Evolutionary conservation across 2,329 filamentous ascomycete species (phyloP), one percentile per base, ranked within the genome.

Genomic region (Gaeumannomyces sp.): DNA sequence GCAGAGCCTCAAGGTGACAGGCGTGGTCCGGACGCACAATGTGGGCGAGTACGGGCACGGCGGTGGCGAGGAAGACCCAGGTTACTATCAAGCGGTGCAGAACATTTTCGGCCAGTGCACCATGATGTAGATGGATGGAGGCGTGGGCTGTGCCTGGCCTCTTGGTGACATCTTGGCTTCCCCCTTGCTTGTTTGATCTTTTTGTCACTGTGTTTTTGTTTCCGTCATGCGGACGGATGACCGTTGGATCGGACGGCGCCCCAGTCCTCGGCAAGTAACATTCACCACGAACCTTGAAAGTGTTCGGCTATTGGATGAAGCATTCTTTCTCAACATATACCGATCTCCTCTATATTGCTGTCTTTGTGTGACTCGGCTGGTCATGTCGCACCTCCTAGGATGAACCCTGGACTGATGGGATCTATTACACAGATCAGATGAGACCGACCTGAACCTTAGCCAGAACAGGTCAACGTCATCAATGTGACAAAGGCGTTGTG

Each of bases 1-100:
- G 69, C 94, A 98, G 77, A 87, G 80, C 61, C 81, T 99, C 64
- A 90, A 84, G 67, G 83, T 97, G 11, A 88, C 84, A 27, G 95
- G 95, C 0, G 78, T 91, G 27, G 86, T 90, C 70, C 84, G 89
- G 70, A 88, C 81, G 69, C 82, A 85, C 69, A 88, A 84, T 69
- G 77, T 79, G 63, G 78, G 79, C 4, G 77, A 82, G 59, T 27
- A 60, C 35, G 62, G 62, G 3, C 19, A 14, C 57, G 86, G 84
- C 1, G 83, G 83, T 4, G 86, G 86, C 6, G 90, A 92, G 66
- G 91, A 93, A 62, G 85, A 73, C 6, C 70, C 87, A 29, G 89
- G 90, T 0, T 97, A 96, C 75, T 76, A 97, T 71, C 91, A 94
- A 66, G 84, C 88, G 72, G 85, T 86, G 67, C 62, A 64, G 57